phyloP scores from a whole-genome alignment of 148 eudicot genomes.

The Fallopia convolvulus region DNA sequence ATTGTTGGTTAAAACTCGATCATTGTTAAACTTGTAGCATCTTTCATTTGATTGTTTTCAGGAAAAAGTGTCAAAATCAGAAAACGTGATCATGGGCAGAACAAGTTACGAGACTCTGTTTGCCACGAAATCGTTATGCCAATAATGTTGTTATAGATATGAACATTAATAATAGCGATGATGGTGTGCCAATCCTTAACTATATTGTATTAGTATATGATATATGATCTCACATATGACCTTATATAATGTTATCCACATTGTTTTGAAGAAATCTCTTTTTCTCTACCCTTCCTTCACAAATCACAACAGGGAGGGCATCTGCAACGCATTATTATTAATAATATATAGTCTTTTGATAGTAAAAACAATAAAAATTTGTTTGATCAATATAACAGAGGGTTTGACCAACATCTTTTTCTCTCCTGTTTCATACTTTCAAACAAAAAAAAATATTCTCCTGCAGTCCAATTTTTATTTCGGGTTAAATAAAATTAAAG shows the following conservation, averaged over 20 bases:
- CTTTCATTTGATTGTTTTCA: too few relatives aligned
- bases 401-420: neutral
- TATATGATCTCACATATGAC: neutral
- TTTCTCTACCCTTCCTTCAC: neutral
- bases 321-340: neutral
- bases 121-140: too few relatives aligned
- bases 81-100: too few relatives aligned
- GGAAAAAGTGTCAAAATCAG: too few relatives aligned
- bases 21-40: neutral
- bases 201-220: too few relatives aligned
- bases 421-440: neutral
- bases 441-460: too few relatives aligned
- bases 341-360: neutral
- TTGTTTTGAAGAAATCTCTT: neutral
- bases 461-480: too few relatives aligned
- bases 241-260: neutral
- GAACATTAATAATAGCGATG: too few relatives aligned
- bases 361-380: neutral
- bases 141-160: too few relatives aligned
- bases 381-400: neutral
- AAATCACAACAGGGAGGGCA: neutral
- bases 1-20: neutral
- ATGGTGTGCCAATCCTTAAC: too few relatives aligned
- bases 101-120: too few relatives aligned
- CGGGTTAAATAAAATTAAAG: neutral